Base-by-base conservation (phyloP, 257 asterid species). In the Thymus mandschuricus region DNA sequence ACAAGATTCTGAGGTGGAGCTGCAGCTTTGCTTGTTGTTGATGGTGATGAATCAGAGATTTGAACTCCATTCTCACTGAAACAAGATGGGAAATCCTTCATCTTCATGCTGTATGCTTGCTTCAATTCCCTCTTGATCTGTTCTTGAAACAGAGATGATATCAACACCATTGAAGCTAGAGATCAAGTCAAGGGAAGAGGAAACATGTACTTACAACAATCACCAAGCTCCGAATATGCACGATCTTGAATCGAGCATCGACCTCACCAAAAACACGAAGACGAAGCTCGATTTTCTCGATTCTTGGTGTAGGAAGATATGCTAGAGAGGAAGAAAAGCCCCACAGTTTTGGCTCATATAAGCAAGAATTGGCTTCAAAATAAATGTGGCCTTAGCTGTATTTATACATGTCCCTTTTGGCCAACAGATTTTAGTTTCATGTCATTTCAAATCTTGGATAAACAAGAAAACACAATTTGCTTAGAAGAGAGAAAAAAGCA, bases 11-110 rank as follows among this genome's bases (percentile, higher is more conserved):
- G 95, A 30, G 92, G 63, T 21, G 83, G 77, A 8, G 61, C 34
- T 8, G 61, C 38, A 28, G 38, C 55, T 71, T 59, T 60, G 40
- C 38, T 75, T 50, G 81, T 30, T n/a, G 10, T 64, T 41, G 81
- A 77, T 10, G 85, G 79, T 3, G 95, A 79, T 58, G 87, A 75
- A 49, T 82, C 81, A 2, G 78, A 75, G 45, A 88, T 62, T 79
- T 85, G 93, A 30, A 88, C 85, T n/a, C 92, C 96, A 69, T 76
- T 90, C 60, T 90, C 96, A 52, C 92, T 87, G 49, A 88, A 88
- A 81, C 96, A 90, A 62, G 95, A 90, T 66, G 92, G 94, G 50
- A 90, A 88, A 69, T 90, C 97, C 81, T 83, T 86, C 97, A 86
- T 90, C 40, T 35, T 35, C 51, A 13, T 51, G 60, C 70, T 72